Evolutionary conservation across 2,329 filamentous ascomycete species (phyloP), one percentile per base, ranked within the genome.

Genomic region (Fusarium tricinctum): DNA sequence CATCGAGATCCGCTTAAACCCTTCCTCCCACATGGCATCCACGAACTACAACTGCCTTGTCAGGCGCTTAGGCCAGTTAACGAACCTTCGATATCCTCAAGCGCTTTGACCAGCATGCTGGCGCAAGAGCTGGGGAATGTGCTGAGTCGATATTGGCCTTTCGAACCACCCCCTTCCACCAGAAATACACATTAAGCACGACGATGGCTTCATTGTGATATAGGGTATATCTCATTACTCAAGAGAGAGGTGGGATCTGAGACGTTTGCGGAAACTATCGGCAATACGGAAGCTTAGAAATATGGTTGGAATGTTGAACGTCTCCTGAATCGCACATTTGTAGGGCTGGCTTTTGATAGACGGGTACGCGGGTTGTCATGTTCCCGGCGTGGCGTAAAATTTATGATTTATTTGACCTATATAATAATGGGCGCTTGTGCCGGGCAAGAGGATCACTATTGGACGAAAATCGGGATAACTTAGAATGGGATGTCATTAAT

Each of bases 21-120:
- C 30, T 38, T 40, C 28, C 42, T 38, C 22, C 28, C 38, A 52
- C 35, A 57, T 53, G 53, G 28, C 39, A 38, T 51, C 32, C 33
- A 45, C 26, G 39, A 35, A 44, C 5, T 23, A 23, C 35, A 14
- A 20, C 33, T 33, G 38, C 49, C 51, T 48, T 48, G 9, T 5
- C 28, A 9, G 38, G 8, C 59, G 59, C 59, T 63, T 14, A 56
- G 38, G 38, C 59, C 58, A 63, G 42, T 26, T 20, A 19, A 19
- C 8, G 35, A 32, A 6, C 15, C 19, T 26, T 32, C 15, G 10
- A 13, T n/a, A 7, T n/a, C 28, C 15, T 43, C 19, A 17, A 10
- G 20, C 17, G 17, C 35, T 32, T 23, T 23, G 23, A 23, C 38
- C 12, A 17, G 14, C 15, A 35, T 15, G 32, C 6, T 46, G 33